Evolutionary conservation across 345 rosid genomes (phyloP), one percentile per base, ranked within the genome.

Genomic region (Mangifera indica): DNA sequence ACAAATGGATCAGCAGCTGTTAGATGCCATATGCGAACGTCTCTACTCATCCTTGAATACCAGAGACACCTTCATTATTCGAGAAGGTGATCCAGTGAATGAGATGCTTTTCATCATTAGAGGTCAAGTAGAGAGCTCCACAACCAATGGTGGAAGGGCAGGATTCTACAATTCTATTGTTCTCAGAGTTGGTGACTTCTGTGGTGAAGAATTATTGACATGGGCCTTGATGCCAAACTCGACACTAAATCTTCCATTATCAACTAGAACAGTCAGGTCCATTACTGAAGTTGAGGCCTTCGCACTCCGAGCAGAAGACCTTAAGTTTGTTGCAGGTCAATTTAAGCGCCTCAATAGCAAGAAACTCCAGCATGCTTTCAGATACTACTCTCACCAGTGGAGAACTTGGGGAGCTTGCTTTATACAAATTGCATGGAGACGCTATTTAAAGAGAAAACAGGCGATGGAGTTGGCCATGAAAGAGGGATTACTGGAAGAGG

Each of bases 331-430:
- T 5, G 86, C 91, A 3, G 87, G 85, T 79, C 98, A 93, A 63
- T 93, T 93, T 73, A 91, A 92, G 75, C 86, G 95, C 7, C 83
- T 91, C 29, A 93, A 91, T 72, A 91, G 96, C 89, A 89, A 93
- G 90, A 87, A 79, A 69, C 87, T 93, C 45, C 97, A 93, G 66
- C 96, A 93, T 70, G 97, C 98, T 53, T 91, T 91, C 79, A 83
- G 98, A 83, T 93, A 93, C 82, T 88, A 93, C 74, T 93, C 98
- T 18, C 98, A 93, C 72, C 98, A 93, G 32, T 89, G 97, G 97
- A 82, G 95, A 75, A 81, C 93, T 0, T 93, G 91, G 97, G 96
- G 92, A 53, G 88, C 98, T 57, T 81, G 93, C 74, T 88, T 81
- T 53, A 82, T 93, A 44, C 89, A 93, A 76, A 88, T 84, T 34